Percentiles rank a stretch among this genome's conserved stretches.
Conservation (phyloP, 2,329 filamentous ascomycete species). For the Fusarium robinianum region DNA sequence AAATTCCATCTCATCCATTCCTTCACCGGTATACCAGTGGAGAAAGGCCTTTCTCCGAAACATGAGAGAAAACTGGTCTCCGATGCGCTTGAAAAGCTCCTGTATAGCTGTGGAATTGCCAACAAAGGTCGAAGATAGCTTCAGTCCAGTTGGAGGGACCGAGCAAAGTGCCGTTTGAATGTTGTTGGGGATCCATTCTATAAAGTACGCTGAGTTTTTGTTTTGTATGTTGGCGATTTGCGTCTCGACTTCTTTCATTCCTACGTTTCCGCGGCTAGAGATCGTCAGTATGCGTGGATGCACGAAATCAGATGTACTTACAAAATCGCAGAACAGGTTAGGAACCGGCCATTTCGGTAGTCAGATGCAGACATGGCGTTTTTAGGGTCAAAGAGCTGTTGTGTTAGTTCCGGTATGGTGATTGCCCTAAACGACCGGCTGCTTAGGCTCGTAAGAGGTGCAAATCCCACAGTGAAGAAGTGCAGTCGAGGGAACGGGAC, state of each 20-base stretch:
- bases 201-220: constrained; percentile 99
- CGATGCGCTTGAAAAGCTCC: constrained; percentile 99
- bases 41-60: constrained; percentile 99
- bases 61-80: constrained; percentile 99
- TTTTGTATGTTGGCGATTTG: constrained; percentile 99
- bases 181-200: constrained; percentile 99
- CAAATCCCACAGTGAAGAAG: constrained; percentile 99
- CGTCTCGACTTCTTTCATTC: constrained; percentile 99
- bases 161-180: constrained; percentile 99
- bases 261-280: constrained; percentile 88
- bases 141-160: constrained; percentile 93
- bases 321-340: constrained; percentile 99
- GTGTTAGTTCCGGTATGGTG: constrained; percentile 94
- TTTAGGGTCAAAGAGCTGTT: constrained; percentile 99
- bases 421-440: constrained; percentile 95
- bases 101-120: constrained; percentile 99
- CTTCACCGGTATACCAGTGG: constrained; percentile 99
- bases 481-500: constrained; percentile 99
- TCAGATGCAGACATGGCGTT: constrained; percentile 99
- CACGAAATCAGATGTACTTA: constrained; percentile 52
- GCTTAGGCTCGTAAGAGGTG: constrained; percentile 83
- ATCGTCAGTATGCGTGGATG: not conserved
- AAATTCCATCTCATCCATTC: constrained; percentile 99
- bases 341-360: constrained; percentile 99
- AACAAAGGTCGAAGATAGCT: constrained; percentile 99